These are phyloP conservation scores for Moesziomyces aphidis DNA, from an alignment of 1,284 basidiomycete species.

Conservation along the genomic window DNA sequence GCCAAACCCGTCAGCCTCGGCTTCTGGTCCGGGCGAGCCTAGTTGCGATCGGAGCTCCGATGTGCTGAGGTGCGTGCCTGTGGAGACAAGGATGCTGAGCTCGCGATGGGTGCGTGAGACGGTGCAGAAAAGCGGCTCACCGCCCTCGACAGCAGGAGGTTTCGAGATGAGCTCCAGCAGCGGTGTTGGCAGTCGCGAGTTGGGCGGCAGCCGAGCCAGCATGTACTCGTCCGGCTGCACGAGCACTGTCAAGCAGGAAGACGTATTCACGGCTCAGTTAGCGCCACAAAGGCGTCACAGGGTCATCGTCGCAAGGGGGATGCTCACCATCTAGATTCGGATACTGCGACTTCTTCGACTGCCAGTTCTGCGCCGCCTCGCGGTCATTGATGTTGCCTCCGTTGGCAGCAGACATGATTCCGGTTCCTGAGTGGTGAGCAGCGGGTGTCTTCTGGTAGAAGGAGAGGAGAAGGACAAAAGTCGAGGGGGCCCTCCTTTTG, in stretches of 20 bases:
- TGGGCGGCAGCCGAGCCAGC: slow-evolving; percentile 22
- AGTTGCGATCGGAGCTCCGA: slow-evolving; percentile 10
- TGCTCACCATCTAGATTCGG: slow-evolving; percentile 36
- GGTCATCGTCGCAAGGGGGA: neutral
- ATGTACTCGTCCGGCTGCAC: slow-evolving; percentile 34
- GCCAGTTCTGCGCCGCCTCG: slow-evolving; percentile 22
- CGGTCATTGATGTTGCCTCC: slow-evolving; percentile 23
- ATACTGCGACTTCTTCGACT: slow-evolving; percentile 28
- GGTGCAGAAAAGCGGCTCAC: slow-evolving; percentile 25
- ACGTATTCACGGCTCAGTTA: no score
- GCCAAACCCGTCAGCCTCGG: slow-evolving; percentile 12
- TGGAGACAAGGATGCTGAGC: slow-evolving; percentile 41
- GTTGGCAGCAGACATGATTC: neutral
- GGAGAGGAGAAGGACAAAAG: no score
- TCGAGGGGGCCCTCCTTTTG: no score
- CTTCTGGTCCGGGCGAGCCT: neutral
- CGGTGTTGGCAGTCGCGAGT: slow-evolving; percentile 1
- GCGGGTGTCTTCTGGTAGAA: no score
- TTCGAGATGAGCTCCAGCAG: slow-evolving; percentile 17
- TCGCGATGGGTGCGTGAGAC: slow-evolving; percentile 38
- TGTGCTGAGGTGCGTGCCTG: slow-evolving; percentile 4
- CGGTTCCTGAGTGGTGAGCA: no score
- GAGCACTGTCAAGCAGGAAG: slow-evolving; percentile 13
- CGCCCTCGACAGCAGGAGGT: neutral
- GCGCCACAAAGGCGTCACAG: no score